Conservation (phyloP, 1,284 basidiomycete genomes). For the Xerocomus amazonicus region DNA sequence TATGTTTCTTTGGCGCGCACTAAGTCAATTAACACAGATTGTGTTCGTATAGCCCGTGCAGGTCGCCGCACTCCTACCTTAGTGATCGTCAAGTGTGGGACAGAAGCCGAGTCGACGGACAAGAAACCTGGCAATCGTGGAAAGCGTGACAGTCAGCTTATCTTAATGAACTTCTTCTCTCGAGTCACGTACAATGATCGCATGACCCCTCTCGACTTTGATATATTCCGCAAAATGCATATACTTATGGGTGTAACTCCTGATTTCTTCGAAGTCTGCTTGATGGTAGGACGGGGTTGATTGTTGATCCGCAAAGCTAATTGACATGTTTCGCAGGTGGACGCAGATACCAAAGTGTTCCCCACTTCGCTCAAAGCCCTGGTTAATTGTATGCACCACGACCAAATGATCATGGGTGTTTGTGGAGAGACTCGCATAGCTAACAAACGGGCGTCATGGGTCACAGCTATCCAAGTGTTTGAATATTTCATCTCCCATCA, state of each 20-base stretch:
- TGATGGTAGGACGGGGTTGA: slow-evolving; percentile 73
- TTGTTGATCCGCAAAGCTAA: not conserved
- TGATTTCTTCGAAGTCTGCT: slow-evolving; percentile 95
- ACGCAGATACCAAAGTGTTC: slow-evolving; percentile 95
- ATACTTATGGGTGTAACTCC: slow-evolving; percentile 98
- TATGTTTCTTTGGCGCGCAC: slow-evolving; percentile 43
- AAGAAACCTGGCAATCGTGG: slow-evolving; percentile 98
- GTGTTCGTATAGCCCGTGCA: slow-evolving; percentile 51
- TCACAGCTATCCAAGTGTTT: slow-evolving; percentile 96
- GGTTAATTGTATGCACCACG: slow-evolving; percentile 98
- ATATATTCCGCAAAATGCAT: slow-evolving; percentile 96
- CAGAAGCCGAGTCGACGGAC: slow-evolving; percentile 77
- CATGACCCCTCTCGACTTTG: slow-evolving; percentile 97
- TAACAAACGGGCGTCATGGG: slow-evolving; percentile 98
- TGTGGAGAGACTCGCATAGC: slow-evolving; percentile 98
- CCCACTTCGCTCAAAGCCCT: slow-evolving; percentile 82
- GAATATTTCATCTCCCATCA: slow-evolving; percentile 99
- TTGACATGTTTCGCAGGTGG: slow-evolving; percentile 61
- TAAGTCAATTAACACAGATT: not conserved
- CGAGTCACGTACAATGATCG: slow-evolving; percentile 98
- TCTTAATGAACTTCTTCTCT: slow-evolving; percentile 99
- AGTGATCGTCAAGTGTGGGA: slow-evolving; percentile 96
- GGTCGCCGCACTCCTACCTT: slow-evolving; percentile 94
- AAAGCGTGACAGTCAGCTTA: slow-evolving; percentile 97
- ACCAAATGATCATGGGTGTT: slow-evolving; percentile 98